Evolutionary conservation across 2,329 filamentous ascomycete genomes (phyloP), one percentile per base, ranked within the genome.

Genomic region (Penicillium sp.): DNA sequence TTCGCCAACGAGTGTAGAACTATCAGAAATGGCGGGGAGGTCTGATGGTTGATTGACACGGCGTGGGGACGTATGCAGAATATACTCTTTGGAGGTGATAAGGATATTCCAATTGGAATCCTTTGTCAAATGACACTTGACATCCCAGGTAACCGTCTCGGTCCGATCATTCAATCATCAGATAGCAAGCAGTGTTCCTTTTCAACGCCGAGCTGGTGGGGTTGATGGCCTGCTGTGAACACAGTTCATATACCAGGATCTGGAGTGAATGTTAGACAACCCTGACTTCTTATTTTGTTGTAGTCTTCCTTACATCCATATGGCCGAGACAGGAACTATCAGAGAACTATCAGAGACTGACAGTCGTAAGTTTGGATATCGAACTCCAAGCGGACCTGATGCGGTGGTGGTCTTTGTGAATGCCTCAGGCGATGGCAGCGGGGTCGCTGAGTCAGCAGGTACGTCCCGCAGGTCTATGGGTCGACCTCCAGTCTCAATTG

Each of bases 391-490:
- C 31, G 35, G 28, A 20, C 10, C 8, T 2, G 22, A 15, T 5
- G 47, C 20, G 28, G 47, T 49, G n/a, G 47, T 31, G 28, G 47
- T 35, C 20, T 4, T 49, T 34, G 10, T 35, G 28, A 4, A 31
- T 49, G 47, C 47, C 47, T 49, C 28, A 35, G 47, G 47, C 39
- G 22, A 14, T 2, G 31, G 15, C 51, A 31, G 20, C 28, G 52
- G 57, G 41, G 41, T 34, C 22, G 57, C 45, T 56, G 47, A 56
- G 52, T 59, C 48, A 57, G 25, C 22, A 22, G 22, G 22, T 22
- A 22, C 22, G 20, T 20, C n/a, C n/a, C n/a, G n/a, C n/a, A n/a
- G n/a, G n/a, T n/a, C 20, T 20, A 20, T 20, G 20, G 2, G 20
- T 20, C 20, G 20, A 20, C 20, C 20, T 20, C 20, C 20, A 20